Conservation (phyloP, 1,284 basidiomycete genomes). For the Tylopilus sp. region DNA sequence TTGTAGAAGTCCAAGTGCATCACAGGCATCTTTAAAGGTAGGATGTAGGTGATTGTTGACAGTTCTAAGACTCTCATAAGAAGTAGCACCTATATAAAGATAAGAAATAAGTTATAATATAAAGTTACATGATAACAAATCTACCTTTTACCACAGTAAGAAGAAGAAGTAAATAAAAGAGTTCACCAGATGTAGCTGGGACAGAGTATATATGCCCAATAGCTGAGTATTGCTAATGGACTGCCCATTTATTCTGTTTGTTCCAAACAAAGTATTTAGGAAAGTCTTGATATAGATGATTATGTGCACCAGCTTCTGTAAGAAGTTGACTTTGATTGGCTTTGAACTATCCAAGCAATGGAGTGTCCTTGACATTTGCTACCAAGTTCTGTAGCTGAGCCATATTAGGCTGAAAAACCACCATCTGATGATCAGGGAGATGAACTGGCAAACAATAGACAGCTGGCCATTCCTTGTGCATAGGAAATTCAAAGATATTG, state of each 20-base stretch:
- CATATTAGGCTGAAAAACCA: conserved; percentile 45
- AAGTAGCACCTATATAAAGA: too few relatives aligned
- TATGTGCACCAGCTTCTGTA: conserved; percentile 40
- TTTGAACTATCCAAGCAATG: conserved; percentile 51
- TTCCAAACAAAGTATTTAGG: conserved; percentile 42
- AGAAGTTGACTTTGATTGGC: conserved; percentile 45
- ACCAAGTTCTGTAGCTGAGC: conserved; percentile 20
- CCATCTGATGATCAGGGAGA: conserved; percentile 43
- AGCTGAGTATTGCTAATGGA: conserved; percentile 18
- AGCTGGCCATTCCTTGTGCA: conserved; percentile 29
- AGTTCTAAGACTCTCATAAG: too few relatives aligned
- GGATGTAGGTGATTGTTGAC: too few relatives aligned
- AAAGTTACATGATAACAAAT: too few relatives aligned
- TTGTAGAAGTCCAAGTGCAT: conserved; percentile 47
- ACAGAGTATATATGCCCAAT: conserved; percentile 50
- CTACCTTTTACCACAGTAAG: too few relatives aligned
- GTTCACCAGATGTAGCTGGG: too few relatives aligned
- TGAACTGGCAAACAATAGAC: conserved; percentile 25
- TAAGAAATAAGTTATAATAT: too few relatives aligned
- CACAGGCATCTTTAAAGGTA: conserved; percentile 44
- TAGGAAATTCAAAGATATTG: conserved; percentile 31
- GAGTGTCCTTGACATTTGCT: conserved; percentile 39
- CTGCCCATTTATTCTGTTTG: not conserved
- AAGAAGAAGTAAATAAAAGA: too few relatives aligned
- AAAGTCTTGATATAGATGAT: conserved; percentile 55